These are phyloP conservation scores for Geranium incanum DNA, from an alignment of 441 rosid genomes.

Conservation along the genomic window DNA sequence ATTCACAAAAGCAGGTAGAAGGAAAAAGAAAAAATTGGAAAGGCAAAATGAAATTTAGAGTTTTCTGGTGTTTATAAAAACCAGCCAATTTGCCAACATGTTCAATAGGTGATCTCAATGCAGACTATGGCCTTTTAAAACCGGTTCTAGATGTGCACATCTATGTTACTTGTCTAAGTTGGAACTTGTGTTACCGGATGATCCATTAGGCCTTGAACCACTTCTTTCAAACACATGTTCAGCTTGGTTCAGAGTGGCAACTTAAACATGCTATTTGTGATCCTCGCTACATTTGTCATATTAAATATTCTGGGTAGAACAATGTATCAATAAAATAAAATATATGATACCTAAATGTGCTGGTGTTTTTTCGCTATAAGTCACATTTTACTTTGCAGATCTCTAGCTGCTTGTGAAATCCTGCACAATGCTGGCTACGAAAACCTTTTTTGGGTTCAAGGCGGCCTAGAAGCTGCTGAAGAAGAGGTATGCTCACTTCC, in stretches of 20 bases:
- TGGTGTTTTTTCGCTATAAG: background rate
- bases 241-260: background rate
- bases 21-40: background rate
- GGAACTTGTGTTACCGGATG: background rate
- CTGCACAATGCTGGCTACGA: constrained; percentile 63
- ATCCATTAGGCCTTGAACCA: background rate
- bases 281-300: background rate
- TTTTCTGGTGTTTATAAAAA: background rate
- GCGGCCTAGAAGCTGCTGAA: constrained; percentile 82
- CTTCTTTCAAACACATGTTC: background rate
- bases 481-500: constrained; percentile 48
- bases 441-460: constrained; percentile 89
- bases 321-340: background rate
- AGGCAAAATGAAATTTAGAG: background rate
- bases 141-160: constrained; percentile 1
- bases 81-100: background rate
- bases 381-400: constrained; percentile 39
- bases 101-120: background rate
- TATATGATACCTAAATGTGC: background rate
- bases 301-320: background rate
- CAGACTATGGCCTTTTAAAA: background rate
- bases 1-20: background rate
- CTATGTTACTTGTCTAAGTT: background rate
- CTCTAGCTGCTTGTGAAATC: constrained; percentile 85
- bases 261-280: background rate